Conservation (phyloP, 2,329 filamentous ascomycete genomes). For the Celoporthe dispersa region DNA sequence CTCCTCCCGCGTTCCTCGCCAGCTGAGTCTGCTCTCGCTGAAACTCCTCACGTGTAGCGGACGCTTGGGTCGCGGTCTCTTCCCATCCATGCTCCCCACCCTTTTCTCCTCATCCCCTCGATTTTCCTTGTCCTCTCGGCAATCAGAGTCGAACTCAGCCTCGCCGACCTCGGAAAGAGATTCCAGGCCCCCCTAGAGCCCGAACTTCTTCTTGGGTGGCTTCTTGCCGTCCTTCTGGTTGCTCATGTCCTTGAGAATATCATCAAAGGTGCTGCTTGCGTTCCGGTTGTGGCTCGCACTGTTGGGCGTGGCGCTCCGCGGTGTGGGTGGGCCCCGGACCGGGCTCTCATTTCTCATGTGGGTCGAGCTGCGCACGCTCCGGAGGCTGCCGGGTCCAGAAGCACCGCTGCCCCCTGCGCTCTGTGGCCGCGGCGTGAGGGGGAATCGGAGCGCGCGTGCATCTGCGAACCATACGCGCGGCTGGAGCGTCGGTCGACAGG, state of each 20-base stretch:
- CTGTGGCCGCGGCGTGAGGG: conserved; percentile 12
- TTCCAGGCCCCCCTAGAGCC: conserved; percentile 29
- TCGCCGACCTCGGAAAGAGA: conserved; percentile 25
- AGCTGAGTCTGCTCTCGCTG: neutral
- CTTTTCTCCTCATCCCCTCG: neutral
- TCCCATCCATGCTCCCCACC: neutral
- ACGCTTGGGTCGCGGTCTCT: neutral
- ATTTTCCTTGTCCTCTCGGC: neutral
- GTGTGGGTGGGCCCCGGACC: conserved; percentile 20
- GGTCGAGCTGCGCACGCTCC: conserved; percentile 32
- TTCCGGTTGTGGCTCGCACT: conserved; percentile 21
- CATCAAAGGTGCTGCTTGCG: conserved; percentile 41
- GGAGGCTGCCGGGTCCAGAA: conserved; percentile 24
- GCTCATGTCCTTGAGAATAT: conserved; percentile 43
- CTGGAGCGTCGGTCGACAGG: conserved; percentile 29
- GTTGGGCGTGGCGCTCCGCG: conserved; percentile 27
- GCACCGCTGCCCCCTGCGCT: conserved; percentile 1
- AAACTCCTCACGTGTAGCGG: conserved; percentile 1
- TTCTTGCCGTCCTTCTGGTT: conserved; percentile 31
- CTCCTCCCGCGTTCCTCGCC: conserved; percentile 9
- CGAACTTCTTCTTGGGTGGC: conserved; percentile 36
- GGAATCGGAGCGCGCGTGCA: conserved; percentile 21
- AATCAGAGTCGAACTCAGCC: neutral
- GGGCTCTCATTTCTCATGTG: conserved; percentile 31
- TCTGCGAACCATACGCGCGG: conserved; percentile 27